These are phyloP conservation scores for Lecanicillium sp. DNA, from an alignment of 2,329 filamentous ascomycete genomes.

Conservation along the genomic window DNA sequence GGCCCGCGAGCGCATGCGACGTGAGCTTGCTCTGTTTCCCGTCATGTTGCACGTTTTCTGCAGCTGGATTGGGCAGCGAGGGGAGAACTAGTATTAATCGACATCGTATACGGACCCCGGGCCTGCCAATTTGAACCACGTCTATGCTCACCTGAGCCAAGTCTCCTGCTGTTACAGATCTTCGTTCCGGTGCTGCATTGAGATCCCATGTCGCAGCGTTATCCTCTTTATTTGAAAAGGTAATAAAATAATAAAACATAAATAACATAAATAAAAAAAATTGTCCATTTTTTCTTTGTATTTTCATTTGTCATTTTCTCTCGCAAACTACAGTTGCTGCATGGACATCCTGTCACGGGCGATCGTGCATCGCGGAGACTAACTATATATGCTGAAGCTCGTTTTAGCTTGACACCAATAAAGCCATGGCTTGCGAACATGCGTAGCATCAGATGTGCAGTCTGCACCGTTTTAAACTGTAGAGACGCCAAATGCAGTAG, in stretches of 20 bases:
- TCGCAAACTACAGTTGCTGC: background rate
- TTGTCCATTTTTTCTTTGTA: background rate
- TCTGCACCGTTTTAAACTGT: slow-evolving; percentile 6
- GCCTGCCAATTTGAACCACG: background rate
- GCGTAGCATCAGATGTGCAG: background rate
- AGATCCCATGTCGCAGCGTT: background rate
- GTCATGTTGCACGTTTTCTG: background rate
- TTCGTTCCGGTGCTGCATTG: background rate
- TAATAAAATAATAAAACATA: background rate
- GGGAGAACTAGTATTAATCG: no score
- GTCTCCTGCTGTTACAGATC: background rate
- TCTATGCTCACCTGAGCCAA: slow-evolving; percentile 8
- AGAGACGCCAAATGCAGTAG: no score
- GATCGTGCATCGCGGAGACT: slow-evolving; percentile 3
- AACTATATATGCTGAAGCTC: background rate
- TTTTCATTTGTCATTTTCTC: background rate
- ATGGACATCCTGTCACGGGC: background rate
- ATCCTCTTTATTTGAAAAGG: background rate
- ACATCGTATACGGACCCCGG: background rate
- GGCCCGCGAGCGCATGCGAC: no score
- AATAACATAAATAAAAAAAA: background rate
- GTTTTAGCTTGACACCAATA: background rate
- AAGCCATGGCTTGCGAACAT: background rate
- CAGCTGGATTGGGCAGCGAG: slow-evolving; percentile 4
- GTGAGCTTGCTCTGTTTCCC: background rate